Evolutionary conservation across 805 yeast species (phyloP).

Genomic region (Suhomyces emberorum): DNA sequence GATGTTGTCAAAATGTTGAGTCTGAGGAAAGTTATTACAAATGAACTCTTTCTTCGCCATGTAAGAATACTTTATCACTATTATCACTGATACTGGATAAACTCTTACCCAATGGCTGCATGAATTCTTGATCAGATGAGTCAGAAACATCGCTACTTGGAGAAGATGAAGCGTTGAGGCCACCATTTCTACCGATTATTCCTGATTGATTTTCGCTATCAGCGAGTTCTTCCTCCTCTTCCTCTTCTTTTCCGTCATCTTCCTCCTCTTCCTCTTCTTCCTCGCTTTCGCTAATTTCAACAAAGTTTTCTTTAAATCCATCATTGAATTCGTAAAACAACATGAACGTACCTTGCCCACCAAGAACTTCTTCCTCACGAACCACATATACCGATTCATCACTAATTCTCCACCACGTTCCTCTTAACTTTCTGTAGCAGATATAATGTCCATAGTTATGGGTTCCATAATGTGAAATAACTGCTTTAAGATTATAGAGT

Average conservation of each 20-base stretch:
- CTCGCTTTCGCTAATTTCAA: constrained; percentile 9
- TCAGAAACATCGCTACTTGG: constrained; percentile 1
- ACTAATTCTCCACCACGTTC: constrained; percentile 93
- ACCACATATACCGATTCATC: constrained; percentile 85
- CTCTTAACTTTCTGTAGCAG: constrained; percentile 76
- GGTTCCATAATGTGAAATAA: constrained; percentile 89
- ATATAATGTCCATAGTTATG: constrained; percentile 98
- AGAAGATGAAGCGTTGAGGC: not conserved
- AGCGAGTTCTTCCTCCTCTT: constrained; percentile 5
- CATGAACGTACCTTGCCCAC: constrained; percentile 88
- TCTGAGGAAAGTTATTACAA: no score
- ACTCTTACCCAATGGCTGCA: not conserved
- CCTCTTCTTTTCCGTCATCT: constrained; percentile 10
- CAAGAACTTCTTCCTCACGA: constrained; percentile 74
- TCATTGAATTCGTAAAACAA: constrained; percentile 68
- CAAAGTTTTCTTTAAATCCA: constrained; percentile 18
- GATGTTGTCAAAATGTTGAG: no score
- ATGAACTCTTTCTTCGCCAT: constrained; percentile 14
- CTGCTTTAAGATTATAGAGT: constrained; percentile 73
- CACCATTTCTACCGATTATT: not conserved
- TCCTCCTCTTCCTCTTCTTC: constrained; percentile 8
- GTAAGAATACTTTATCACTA: constrained; percentile 5
- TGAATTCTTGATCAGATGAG: not conserved
- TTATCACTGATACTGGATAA: not conserved
- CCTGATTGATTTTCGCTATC: constrained; percentile 1